Conservation (phyloP, 2,329 filamentous ascomycete species). For the Thielaviopsis populi region DNA sequence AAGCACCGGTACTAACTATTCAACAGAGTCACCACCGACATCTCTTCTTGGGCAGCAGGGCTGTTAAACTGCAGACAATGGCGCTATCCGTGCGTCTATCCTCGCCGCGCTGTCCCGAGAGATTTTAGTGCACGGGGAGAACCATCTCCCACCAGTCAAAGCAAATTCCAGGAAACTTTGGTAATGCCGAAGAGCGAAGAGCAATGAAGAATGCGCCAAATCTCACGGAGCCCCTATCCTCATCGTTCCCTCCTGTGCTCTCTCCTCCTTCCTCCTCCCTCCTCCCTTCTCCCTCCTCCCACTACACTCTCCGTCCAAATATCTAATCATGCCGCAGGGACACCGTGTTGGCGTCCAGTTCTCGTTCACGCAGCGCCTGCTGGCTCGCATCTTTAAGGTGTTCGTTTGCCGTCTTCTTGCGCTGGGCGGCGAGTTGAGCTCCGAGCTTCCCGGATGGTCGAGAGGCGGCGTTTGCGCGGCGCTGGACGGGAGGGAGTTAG, state of each 20-base stretch:
- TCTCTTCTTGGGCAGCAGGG: no score
- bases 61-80: no score
- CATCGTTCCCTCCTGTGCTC: no score
- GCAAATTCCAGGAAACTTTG: no score
- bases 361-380: constrained; percentile 48
- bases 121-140: no score
- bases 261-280: not conserved
- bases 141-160: no score
- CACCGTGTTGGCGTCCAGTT: constrained; percentile 45
- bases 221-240: no score
- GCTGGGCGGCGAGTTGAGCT: constrained; percentile 57
- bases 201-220: no score
- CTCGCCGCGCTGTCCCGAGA: no score
- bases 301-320: not conserved
- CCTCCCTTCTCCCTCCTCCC: not conserved
- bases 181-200: no score
- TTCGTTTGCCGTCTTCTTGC: constrained; percentile 53
- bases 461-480: constrained; percentile 45
- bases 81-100: no score
- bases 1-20: not conserved
- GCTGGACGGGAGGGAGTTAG: constrained; percentile 30
- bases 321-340: constrained; percentile 25
- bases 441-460: constrained; percentile 52
- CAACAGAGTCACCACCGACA: no score
- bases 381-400: constrained; percentile 53